A percentile compares a stretch with the other conserved stretches of the same genome.
Conservation (phyloP, 1,284 basidiomycete species). For the Ustilago tritici region DNA sequence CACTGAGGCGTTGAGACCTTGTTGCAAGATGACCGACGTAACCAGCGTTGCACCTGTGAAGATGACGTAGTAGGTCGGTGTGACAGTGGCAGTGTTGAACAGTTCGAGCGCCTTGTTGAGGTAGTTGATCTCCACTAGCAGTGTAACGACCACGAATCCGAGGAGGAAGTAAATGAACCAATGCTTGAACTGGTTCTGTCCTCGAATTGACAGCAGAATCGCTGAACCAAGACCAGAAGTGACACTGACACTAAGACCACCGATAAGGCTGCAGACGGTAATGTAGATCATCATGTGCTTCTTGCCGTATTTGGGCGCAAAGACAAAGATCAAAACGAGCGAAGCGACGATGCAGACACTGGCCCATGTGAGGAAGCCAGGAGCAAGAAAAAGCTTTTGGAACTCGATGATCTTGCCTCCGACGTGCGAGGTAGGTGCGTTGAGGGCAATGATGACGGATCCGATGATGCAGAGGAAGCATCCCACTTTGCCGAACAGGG, state of each 20-base stretch:
- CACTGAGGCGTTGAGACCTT: conserved; percentile 84
- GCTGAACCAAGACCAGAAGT: conserved; percentile 92
- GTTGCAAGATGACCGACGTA: conserved; percentile 79
- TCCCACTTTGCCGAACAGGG: conserved; percentile 73
- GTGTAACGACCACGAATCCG: conserved; percentile 83
- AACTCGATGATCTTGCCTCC: conserved; percentile 85
- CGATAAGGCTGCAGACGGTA: conserved; percentile 86
- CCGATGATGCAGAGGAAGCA: conserved; percentile 89
- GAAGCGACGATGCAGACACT: conserved; percentile 67
- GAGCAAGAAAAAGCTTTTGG: conserved; percentile 83
- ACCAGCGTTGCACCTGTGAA: conserved; percentile 81
- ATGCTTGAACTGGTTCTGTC: conserved; percentile 84
- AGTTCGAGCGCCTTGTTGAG: conserved; percentile 95
- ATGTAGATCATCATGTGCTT: conserved; percentile 93
- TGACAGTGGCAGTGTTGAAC: conserved; percentile 86
- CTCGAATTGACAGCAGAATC: conserved; percentile 86
- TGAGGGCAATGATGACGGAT: conserved; percentile 77
- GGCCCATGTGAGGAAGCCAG: conserved; percentile 86
- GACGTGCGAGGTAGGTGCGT: conserved; percentile 83
- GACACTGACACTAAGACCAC: conserved; percentile 94
- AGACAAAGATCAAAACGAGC: conserved; percentile 74
- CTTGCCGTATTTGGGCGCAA: conserved; percentile 88
- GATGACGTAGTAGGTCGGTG: conserved; percentile 88
- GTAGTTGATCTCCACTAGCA: conserved; percentile 92
- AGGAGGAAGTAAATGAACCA: conserved; percentile 74